phyloP scores from a whole-genome alignment of 2,329 filamentous ascomycete genomes.

The Aspergillus bombycis region DNA sequence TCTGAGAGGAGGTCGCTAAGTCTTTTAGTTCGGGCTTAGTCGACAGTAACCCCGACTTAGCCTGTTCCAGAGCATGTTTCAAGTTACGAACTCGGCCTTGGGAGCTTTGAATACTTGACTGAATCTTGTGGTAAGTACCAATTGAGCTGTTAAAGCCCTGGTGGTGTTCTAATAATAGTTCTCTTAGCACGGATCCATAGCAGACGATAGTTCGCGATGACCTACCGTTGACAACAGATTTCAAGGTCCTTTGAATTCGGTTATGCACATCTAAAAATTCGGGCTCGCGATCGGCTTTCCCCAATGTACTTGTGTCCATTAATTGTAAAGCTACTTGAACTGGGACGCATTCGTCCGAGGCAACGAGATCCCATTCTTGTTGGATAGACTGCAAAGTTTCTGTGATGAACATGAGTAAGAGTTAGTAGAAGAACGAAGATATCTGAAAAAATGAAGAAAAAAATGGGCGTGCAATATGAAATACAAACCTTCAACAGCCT shows the following conservation, averaged over 20 bases:
- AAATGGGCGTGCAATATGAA: not conserved
- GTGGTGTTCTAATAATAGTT: conserved; percentile 71
- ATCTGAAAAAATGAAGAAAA: not conserved
- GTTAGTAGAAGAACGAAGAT: conserved; percentile 9
- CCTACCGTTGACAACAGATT: conserved; percentile 81
- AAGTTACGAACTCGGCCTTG: conserved; percentile 82
- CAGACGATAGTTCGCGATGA: not conserved
- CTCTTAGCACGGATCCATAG: conserved; percentile 7
- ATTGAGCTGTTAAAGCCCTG: conserved; percentile 99
- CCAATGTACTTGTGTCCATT: conserved; percentile 90
- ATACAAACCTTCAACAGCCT: conserved; percentile 41
- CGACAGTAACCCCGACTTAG: conserved; percentile 78
- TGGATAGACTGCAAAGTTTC: conserved; percentile 81
- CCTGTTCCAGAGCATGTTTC: conserved; percentile 78
- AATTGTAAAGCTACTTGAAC: conserved; percentile 94
- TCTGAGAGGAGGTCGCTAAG: conserved; percentile 82
- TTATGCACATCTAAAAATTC: conserved; percentile 82
- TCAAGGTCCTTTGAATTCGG: conserved; percentile 89
- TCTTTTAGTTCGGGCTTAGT: conserved; percentile 91
- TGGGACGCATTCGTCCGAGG: conserved; percentile 82
- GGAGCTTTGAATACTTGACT: conserved; percentile 85
- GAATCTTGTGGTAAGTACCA: conserved; percentile 98
- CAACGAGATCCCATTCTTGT: conserved; percentile 90
- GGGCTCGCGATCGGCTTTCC: conserved; percentile 82
- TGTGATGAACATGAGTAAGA: conserved; percentile 19